These are phyloP conservation scores for Ophiostoma populinum DNA, from an alignment of 2,329 filamentous ascomycete species.

Conservation along the genomic window DNA sequence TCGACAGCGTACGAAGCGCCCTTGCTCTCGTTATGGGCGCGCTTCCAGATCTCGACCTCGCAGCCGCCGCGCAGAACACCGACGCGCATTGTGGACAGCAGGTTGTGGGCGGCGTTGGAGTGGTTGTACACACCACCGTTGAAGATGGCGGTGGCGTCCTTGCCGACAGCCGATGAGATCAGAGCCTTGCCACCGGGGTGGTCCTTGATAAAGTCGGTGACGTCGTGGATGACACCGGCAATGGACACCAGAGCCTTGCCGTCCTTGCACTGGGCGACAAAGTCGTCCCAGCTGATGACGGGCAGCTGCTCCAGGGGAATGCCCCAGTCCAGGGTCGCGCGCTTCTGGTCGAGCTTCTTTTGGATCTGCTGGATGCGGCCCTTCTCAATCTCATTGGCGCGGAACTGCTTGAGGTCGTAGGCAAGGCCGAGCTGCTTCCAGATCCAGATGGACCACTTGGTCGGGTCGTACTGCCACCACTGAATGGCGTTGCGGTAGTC, in stretches of 20 bases:
- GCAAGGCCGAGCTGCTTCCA: slow-evolving; percentile 76
- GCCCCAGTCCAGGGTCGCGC: slow-evolving; percentile 69
- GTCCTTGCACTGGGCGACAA: slow-evolving; percentile 58
- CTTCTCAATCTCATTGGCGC: slow-evolving; percentile 83
- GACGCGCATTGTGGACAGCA: slow-evolving; percentile 74
- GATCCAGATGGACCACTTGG: slow-evolving; percentile 73
- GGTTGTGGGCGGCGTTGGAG: slow-evolving; percentile 78
- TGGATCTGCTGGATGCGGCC: slow-evolving; percentile 74
- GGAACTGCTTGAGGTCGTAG: slow-evolving; percentile 81
- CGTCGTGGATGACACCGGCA: slow-evolving; percentile 74
- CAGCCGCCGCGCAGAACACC: slow-evolving; percentile 74
- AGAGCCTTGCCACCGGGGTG: slow-evolving; percentile 83
- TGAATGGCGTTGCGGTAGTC: slow-evolving; percentile 85
- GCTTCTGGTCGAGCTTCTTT: slow-evolving; percentile 87
- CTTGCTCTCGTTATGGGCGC: slow-evolving; percentile 68
- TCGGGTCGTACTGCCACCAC: slow-evolving; percentile 85
- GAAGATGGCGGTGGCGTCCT: slow-evolving; percentile 81
- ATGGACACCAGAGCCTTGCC: slow-evolving; percentile 62
- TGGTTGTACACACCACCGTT: slow-evolving; percentile 83
- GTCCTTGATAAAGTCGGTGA: slow-evolving; percentile 69
- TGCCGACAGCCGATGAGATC: slow-evolving; percentile 66
- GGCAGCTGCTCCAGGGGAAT: slow-evolving; percentile 70
- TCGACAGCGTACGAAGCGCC: slow-evolving; percentile 68
- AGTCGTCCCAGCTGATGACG: slow-evolving; percentile 76
- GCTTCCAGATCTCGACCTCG: slow-evolving; percentile 89